Base-by-base conservation (phyloP, 73 alveolate species). In the Paramecium bursaria region DNA sequence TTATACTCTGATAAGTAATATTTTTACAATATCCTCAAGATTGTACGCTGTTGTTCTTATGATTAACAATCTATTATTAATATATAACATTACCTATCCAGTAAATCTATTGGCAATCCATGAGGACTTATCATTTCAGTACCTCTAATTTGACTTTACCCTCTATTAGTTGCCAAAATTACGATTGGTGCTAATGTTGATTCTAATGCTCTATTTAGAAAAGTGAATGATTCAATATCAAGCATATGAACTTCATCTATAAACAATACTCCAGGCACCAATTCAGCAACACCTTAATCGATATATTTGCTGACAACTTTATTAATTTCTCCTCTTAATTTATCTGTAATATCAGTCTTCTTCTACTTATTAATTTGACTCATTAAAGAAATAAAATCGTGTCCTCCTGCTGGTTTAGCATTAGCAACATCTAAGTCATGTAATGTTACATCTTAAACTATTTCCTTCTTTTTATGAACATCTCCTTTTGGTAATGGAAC, bases 401-500 rank as follows among this genome's bases (percentile, higher is more conserved):
- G 98, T 3, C 99, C 99, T 46, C 99, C 99, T 87, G 95, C 98
- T n/a, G 99, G 99, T 60, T 96, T 89, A 49, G 99, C 99, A 80
- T 98, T 98, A 5, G 99, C 99, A 47, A 95, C 97, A 86, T 98
- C 99, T 48, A 98, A 85, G 87, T 98, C 99, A 92, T 98, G 99
- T 74, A 98, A 92, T 15, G 99, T 97, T 54, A 98, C 99, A 85
- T 98, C 99, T 92, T 98, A 97, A 50, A 98, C 99, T 30, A 98
- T 97, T 91, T 98, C 99, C 91, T 98, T 98, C 91, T 97, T 98
- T 93, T 98, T 98, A 86, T 98, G 99, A 9, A 97, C 99, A 82
- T 98, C 99, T 39, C 99, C 99, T 86, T 98, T 98, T 0, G 99
- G 99, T 49, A 98, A 92, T 11, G 99, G 99, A 52, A 98, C 99